Evolutionary conservation across 1,139 yeast genomes (phyloP), one percentile per base, ranked within the genome.

Genomic region (Yamadazyma kanchanaburiensis): DNA sequence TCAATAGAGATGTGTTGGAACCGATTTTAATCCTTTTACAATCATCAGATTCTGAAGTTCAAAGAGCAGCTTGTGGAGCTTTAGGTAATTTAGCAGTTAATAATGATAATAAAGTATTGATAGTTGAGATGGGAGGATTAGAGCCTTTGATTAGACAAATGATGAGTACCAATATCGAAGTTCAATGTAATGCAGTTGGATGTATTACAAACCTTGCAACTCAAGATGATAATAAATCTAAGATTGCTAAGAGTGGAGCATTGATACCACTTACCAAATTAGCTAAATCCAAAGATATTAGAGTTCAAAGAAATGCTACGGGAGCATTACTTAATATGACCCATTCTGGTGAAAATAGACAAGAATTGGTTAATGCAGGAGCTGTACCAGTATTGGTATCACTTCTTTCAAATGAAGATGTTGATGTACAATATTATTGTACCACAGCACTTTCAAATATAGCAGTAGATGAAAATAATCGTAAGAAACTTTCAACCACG

Each of bases 61-160:
- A 91, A 60, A 74, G 97, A 35, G 98, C 98, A 4, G 97, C 98
- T 0, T 91, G 97, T 58, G 99, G 98, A 2, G 98, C 99, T 3
- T 67, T 91, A 43, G 98, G 99, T 7, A 91, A 91, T 49, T 68
- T 91, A 49, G 99, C 99, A 1, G 98, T 94, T 25, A 88, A 91
- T 60, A 89, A 89, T 51, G 96, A 87, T 41, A 91, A 94, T 63
- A 91, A 91, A 57, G 75, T 84, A 16, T 70, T 91, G 32, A 91
- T 94, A 41, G 98, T 91, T 20, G 96, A 89, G 52, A 87, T 94
- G 96, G 97, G 97, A 19, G 98, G 98, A 2, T 72, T 91, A 38
- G 96, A 89, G 45, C 97, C 97, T 7, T 73, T 91, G 32, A 91
- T 91, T 48, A 81, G 94, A 57, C 98, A 94, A 61, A 91, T 91